Base-by-base conservation (phyloP, 306 rosid genomes). In the Amphicarpaea edgeworthii region DNA sequence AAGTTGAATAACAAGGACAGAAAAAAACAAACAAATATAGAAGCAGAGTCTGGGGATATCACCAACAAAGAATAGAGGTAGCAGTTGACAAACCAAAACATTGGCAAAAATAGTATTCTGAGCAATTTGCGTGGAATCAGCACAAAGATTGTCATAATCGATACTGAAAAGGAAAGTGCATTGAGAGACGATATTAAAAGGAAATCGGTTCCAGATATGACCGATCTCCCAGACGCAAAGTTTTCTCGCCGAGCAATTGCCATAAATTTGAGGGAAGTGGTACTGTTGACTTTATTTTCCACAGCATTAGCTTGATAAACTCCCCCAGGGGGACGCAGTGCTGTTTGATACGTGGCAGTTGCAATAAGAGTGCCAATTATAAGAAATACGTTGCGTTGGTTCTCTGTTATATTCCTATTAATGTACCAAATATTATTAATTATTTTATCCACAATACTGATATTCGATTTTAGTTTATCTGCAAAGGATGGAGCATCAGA, bases 311-410 rank as follows among this genome's bases (percentile, higher is more conserved):
- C 51, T 3, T 19, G 53, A 54, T 19, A 38, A 19, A 71, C 14
- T 54, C 65, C 66, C 37, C 66, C 66, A 10, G 66, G 65, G n/a
- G 76, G 76, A 19, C 14, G 53, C 4, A 54, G 24, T 53, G n/a
- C 53, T 7, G 65, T 9, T 71, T 71, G 76, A 71, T 71, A 53
- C 0, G 53, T 14, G 0, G 51, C 32, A 1, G 76, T 71, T 38
- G 76, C 65, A 70, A 71, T 7, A 6, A 71, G 76, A 38, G 21
- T 9, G 0, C 53, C 51, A 53, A 53, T 53, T 53, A 53, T 14
- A 34, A 71, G 42, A 0, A 34, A 37, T 1, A n/a, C 10, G 8
- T 21, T 71, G 14, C 66, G 65, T 37, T 23, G 32, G 1, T 20
- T 65, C 12, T 53, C 24, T 3, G 65, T 19, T 7, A 34, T 19